A percentile compares a stretch with the other conserved stretches of the same genome.
Evolutionary conservation across 306 rosid genomes (phyloP).

Genomic region (Trifolium fragiferum): DNA sequence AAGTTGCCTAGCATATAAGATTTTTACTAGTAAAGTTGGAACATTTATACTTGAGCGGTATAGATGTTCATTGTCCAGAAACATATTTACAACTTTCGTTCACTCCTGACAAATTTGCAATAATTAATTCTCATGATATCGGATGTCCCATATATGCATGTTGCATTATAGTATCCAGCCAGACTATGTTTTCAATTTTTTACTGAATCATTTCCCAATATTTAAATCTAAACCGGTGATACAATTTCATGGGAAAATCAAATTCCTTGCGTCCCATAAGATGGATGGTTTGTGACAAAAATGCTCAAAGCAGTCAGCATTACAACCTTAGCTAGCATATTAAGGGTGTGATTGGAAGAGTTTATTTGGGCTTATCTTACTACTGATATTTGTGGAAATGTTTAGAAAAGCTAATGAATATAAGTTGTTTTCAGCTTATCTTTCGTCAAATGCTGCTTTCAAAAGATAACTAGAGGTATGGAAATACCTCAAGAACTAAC

Average conservation of each 20-base stretch:
- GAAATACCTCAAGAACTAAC: neutral
- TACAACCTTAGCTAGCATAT: neutral
- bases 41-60: too few relatives aligned
- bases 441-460: neutral
- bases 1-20: too few relatives aligned
- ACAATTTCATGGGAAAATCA: neutral
- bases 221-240: neutral
- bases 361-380: neutral
- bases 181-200: neutral
- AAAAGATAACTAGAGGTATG: neutral
- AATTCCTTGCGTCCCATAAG: neutral
- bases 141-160: too few relatives aligned
- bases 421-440: neutral
- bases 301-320: neutral
- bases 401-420: neutral
- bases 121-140: too few relatives aligned
- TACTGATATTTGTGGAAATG: neutral
- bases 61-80: too few relatives aligned
- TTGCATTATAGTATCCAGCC: neutral
- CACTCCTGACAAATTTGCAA: too few relatives aligned
- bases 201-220: neutral
- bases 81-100: too few relatives aligned
- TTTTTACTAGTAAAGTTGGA: too few relatives aligned
- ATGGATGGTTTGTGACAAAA: neutral
- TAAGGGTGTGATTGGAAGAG: neutral